A percentile compares a stretch with the other conserved stretches of the same genome.
Evolutionary conservation across 2,329 filamentous ascomycete genomes (phyloP).

Genomic region (Kalaharituber pfeilii): DNA sequence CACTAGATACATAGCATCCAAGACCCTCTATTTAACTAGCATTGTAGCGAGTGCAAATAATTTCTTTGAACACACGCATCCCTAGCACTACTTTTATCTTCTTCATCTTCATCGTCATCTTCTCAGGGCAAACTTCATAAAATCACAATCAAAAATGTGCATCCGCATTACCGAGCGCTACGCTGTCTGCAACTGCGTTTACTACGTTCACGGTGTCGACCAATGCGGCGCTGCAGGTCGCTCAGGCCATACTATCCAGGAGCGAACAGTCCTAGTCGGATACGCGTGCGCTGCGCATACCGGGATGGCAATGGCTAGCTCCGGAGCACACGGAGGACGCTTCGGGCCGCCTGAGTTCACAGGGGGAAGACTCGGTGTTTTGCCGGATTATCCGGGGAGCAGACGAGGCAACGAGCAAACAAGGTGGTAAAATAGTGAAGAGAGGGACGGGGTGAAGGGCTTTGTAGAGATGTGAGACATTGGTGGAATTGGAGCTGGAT

Average conservation of each 20-base stretch:
- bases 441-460: no score
- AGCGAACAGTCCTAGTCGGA: slow-evolving; percentile 64
- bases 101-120: neutral
- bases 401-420: no score
- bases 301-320: neutral
- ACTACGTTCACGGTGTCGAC: slow-evolving; percentile 74
- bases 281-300: slow-evolving; percentile 52
- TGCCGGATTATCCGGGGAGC: neutral
- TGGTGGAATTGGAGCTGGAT: no score
- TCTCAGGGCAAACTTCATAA: neutral
- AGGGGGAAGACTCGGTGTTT: neutral
- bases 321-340: neutral
- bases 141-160: slow-evolving; percentile 45
- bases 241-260: slow-evolving; percentile 51
- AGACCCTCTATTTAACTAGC: neutral
- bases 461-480: no score
- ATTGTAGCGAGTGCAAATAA: no score
- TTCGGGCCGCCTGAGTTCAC: neutral
- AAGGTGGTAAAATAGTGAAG: no score
- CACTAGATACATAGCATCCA: neutral
- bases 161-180: slow-evolving; percentile 75
- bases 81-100: neutral
- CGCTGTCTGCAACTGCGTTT: slow-evolving; percentile 70
- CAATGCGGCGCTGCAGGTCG: slow-evolving; percentile 61
- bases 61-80: neutral